Evolutionary conservation across 352 stramenopile species (phyloP).

Genomic region (Pythium guiyangense): DNA sequence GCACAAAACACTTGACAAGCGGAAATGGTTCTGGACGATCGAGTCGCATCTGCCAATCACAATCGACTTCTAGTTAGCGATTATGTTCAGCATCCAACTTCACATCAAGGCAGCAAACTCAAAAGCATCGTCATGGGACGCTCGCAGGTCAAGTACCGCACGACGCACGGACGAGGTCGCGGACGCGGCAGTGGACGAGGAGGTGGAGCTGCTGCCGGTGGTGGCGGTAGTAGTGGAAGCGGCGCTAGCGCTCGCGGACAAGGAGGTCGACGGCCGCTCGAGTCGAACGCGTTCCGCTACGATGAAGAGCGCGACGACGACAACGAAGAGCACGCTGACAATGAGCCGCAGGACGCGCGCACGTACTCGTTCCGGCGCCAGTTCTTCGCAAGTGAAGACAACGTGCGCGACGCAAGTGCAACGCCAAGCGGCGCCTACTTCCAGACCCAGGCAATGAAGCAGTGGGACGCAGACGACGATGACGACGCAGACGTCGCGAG

Average conservation of each 20-base stretch:
- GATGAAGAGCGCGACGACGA: conserved; percentile 26
- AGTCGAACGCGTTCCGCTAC: conserved; percentile 74
- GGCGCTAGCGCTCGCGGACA: conserved; percentile 3
- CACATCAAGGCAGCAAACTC: no score
- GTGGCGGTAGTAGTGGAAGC: not conserved
- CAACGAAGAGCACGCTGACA: conserved; percentile 10
- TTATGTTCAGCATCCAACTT: no score
- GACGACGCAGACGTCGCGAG: conserved; percentile 18
- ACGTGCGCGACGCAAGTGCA: conserved; percentile 33
- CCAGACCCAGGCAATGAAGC: conserved; percentile 52
- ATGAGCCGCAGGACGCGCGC: conserved; percentile 5
- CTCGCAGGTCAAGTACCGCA: conserved; percentile 65
- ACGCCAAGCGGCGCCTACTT: conserved; percentile 42
- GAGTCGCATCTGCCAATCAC: no score
- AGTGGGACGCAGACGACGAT: conserved; percentile 65
- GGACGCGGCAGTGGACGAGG: conserved; percentile 22
- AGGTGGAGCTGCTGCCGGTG: not conserved
- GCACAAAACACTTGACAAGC: no score
- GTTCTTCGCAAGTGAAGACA: conserved; percentile 62
- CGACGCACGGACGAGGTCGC: conserved; percentile 46
- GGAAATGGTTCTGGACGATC: no score
- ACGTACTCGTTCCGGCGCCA: conserved; percentile 24
- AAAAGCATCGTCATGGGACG: conserved; percentile 45
- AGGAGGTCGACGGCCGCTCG: conserved; percentile 25
- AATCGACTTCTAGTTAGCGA: no score